Percentiles rank a stretch among this genome's conserved stretches.
Evolutionary conservation across 176 grass and related monocot species (phyloP).

Genomic region (sorghum (Sorghum bicolor)): Sorghum_bicolor_NCBIv3 NC_012878.2:51579501-51580000

Average conservation of each 20-base stretch:
- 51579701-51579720: not conserved
- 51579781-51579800: slow-evolving; percentile 5
- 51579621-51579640: not conserved
- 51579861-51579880: slow-evolving; percentile 88
- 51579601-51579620: slow-evolving; percentile 86
- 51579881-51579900: slow-evolving; percentile 93
- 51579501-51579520: slow-evolving; percentile 79
- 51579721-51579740: not conserved
- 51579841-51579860: slow-evolving; percentile 48
- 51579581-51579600: slow-evolving; percentile 89
- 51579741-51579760: not conserved
- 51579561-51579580: slow-evolving; percentile 65
- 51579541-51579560: not conserved
- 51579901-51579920: slow-evolving; percentile 98
- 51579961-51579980: slow-evolving; percentile 93
- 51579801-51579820: not conserved
- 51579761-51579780: not conserved
- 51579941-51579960: slow-evolving; percentile 73
- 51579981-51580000: slow-evolving; percentile 93
- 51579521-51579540: slow-evolving; percentile 89
- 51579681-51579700: not conserved
- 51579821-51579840: slow-evolving; percentile 15
- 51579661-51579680: slow-evolving; percentile 11
- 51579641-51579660: slow-evolving; percentile 1
- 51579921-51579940: slow-evolving; percentile 98